These are phyloP conservation scores for Vitis rotundifolia DNA, from an alignment of 164 flowering plant genomes.

Conservation along the genomic window DNA sequence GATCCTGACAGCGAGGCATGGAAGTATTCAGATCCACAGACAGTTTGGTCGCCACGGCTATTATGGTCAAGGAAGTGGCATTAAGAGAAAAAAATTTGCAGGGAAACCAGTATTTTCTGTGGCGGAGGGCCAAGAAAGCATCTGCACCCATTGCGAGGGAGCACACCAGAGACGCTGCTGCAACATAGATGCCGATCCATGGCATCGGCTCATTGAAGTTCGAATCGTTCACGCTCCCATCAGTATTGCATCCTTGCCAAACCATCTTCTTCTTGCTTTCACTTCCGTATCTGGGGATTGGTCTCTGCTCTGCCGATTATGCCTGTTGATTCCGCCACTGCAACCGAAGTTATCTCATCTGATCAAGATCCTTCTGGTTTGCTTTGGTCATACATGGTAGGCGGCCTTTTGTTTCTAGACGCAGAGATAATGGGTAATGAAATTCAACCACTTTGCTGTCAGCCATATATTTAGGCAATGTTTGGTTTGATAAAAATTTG, in stretches of 20 bases:
- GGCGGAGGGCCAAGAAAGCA: conserved; percentile 32
- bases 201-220: conserved; percentile 62
- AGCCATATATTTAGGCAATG: too few relatives aligned
- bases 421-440: too few relatives aligned
- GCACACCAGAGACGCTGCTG: conserved; percentile 55
- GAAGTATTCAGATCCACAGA: conserved; percentile 63
- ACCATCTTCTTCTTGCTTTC: conserved; percentile 20
- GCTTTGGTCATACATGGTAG: too few relatives aligned
- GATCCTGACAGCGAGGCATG: conserved; percentile 56
- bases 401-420: too few relatives aligned
- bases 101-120: conserved; percentile 58
- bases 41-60: conserved; percentile 51
- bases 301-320: not conserved
- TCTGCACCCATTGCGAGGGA: conserved; percentile 53
- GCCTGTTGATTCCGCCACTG: too few relatives aligned
- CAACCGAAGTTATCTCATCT: too few relatives aligned
- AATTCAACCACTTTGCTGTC: too few relatives aligned
- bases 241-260: conserved; percentile 35
- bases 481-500: too few relatives aligned
- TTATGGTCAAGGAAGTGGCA: conserved; percentile 52
- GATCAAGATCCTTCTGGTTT: too few relatives aligned
- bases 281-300: too few relatives aligned
- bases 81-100: conserved; percentile 60
- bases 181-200: conserved; percentile 63
- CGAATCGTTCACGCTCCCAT: conserved; percentile 44